Percentiles rank a stretch among this genome's conserved stretches.
phyloP scores from a whole-genome alignment of 1,284 basidiomycete genomes.

The Fereydounia khargensis region DNA sequence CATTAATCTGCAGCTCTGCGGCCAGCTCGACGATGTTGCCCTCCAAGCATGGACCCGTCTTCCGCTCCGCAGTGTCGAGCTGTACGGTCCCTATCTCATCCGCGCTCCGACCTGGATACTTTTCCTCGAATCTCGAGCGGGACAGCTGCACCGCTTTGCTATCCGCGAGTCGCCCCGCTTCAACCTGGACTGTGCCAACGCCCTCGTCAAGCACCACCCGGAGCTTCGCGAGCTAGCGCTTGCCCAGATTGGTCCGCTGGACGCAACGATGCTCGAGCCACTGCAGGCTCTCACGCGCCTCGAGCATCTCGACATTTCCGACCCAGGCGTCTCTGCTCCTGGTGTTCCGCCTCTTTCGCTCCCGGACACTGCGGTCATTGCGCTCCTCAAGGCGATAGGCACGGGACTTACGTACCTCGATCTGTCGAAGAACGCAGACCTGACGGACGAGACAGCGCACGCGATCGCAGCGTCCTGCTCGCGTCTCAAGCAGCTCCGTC shows the following conservation, averaged over 20 bases:
- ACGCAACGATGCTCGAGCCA: slow-evolving; percentile 42
- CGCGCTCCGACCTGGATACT: slow-evolving; percentile 71
- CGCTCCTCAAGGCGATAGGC: slow-evolving; percentile 65
- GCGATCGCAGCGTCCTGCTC: slow-evolving; percentile 66
- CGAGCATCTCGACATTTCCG: slow-evolving; percentile 66
- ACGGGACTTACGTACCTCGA: slow-evolving; percentile 63
- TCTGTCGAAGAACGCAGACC: slow-evolving; percentile 66
- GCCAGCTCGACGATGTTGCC: slow-evolving; percentile 72
- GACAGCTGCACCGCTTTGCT: slow-evolving; percentile 69
- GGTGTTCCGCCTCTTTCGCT: slow-evolving; percentile 58
- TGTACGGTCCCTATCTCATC: slow-evolving; percentile 86
- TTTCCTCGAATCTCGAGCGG: slow-evolving; percentile 69
- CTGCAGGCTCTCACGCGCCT: slow-evolving; percentile 60
- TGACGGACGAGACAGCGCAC: slow-evolving; percentile 66
- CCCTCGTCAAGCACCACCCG: slow-evolving; percentile 68
- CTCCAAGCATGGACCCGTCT: slow-evolving; percentile 70
- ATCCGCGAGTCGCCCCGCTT: slow-evolving; percentile 80
- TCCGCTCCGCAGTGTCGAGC: slow-evolving; percentile 71
- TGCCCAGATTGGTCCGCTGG: slow-evolving; percentile 70
- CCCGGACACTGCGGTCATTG: slow-evolving; percentile 65
- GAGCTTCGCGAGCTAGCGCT: slow-evolving; percentile 71
- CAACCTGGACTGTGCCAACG: slow-evolving; percentile 69
- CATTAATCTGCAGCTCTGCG: slow-evolving; percentile 79
- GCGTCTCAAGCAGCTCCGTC: slow-evolving; percentile 64
- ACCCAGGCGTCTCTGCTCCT: slow-evolving; percentile 60